Evolutionary conservation across 176 grass and related monocot genomes (phyloP).

Genomic region (Hsuehochloa calcarea): DNA sequence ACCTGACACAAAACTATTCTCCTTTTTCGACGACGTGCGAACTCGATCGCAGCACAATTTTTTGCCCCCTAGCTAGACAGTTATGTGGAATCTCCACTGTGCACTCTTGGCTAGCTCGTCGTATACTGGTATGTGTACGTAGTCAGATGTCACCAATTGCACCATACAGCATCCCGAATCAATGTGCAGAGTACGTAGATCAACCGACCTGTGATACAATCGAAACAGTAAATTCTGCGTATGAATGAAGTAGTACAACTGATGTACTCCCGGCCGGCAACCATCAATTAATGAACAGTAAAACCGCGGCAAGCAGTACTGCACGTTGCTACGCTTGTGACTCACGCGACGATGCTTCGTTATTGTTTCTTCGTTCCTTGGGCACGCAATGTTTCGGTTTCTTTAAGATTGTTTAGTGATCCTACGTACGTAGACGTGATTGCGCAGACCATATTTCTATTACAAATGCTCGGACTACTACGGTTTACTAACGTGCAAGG

Average conservation of each 20-base stretch:
- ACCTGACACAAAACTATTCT: not conserved
- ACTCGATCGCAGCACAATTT: not conserved
- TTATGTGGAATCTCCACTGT: not conserved
- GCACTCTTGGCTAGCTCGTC: not conserved
- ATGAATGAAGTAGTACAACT: not conserved
- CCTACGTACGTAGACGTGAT: not conserved
- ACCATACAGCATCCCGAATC: not conserved
- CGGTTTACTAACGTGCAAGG: too few relatives aligned
- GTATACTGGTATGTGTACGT: too few relatives aligned
- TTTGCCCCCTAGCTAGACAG: too few relatives aligned
- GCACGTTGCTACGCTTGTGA: not conserved
- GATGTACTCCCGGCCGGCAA: not conserved
- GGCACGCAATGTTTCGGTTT: not conserved
- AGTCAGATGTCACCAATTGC: too few relatives aligned
- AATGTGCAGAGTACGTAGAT: not conserved
- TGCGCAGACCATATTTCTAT: not conserved
- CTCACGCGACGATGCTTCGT: not conserved
- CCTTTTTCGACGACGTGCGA: not conserved
- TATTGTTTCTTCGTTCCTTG: not conserved
- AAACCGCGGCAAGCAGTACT: not conserved
- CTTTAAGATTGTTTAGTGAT: not conserved
- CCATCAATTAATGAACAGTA: not conserved
- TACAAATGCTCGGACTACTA: too few relatives aligned
- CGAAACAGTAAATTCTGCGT: not conserved
- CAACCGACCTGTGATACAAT: not conserved